Evolutionary conservation across 139 green algal genomes (phyloP), one percentile per base, ranked within the genome.

Genomic region (Chlorella sp.): DNA sequence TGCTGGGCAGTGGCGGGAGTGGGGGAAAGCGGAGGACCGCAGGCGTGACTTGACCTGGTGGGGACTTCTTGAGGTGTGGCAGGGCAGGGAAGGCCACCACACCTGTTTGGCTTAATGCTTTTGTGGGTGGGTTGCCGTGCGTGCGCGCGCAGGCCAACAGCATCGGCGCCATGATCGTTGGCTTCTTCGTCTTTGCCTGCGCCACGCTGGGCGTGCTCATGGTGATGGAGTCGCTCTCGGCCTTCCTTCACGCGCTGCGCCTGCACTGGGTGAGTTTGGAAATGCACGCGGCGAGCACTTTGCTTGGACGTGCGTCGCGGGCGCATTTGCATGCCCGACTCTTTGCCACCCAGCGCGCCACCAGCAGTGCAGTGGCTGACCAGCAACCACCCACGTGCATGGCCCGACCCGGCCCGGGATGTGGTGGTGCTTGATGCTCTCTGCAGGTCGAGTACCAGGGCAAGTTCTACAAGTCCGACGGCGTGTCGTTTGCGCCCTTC

Each of bases 181-280:
- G 83, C 23, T 97, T 97, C 77, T 94, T 91, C 62, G 89, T 98
- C 29, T 99, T 95, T 76, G 80, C 86, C 17, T 83, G 82, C n/a
- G 91, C 91, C 32, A 99, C 95, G 1, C 72, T 99, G 71, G 92
- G 91, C 42, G 95, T 99, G 81, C 84, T 99, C 50, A 97, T 99
- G 90, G 79, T 95, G 1, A 99, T 99, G 95, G 95, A 99, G 85
- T 91, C 85, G 22, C 86, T 99, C 34, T 93, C 81, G 14, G 95
- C 95, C n/a, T 99, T 99, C 84, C 87, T 99, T 69, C 95, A 99
- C 76, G 95, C 95, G 2, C 85, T 99, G 72, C 87, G 95, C 49
- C 86, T 99, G 73, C 94, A 98, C 86, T 99, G 95, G 94, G 92
- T 97, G 32, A n/a, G n/a, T n/a, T n/a, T n/a, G n/a, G n/a, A n/a